These are phyloP conservation scores for Colletotrichum neosansevieriae DNA, from an alignment of 2,329 filamentous ascomycete genomes.

Conservation along the genomic window DNA sequence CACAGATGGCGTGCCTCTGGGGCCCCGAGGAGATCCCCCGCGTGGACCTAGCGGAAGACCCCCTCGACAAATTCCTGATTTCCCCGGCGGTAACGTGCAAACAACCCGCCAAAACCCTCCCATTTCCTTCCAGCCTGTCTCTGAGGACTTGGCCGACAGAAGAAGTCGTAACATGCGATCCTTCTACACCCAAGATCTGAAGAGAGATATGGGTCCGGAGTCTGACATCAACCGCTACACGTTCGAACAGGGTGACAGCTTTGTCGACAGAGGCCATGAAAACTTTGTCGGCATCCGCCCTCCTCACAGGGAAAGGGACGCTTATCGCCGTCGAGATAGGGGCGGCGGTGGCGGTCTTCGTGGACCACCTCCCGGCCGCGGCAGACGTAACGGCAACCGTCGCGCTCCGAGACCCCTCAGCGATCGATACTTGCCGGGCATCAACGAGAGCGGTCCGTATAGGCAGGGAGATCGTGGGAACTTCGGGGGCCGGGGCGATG, in stretches of 20 bases:
- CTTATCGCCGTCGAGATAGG: conserved; percentile 51
- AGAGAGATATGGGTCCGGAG: conserved; percentile 58
- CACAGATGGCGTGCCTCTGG: conserved; percentile 46
- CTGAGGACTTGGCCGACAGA: conserved; percentile 71
- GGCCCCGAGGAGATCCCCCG: conserved; percentile 53
- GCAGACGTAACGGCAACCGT: conserved; percentile 12
- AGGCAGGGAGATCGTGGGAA: conserved; percentile 43
- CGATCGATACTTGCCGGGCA: conserved; percentile 50
- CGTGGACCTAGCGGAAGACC: conserved; percentile 46
- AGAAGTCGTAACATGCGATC: conserved; percentile 70
- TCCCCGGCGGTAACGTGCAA: conserved; percentile 43
- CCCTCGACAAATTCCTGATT: conserved; percentile 39
- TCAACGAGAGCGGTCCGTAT: conserved; percentile 40
- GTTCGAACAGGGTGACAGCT: conserved; percentile 74
- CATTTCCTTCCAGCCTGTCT: conserved; percentile 68
- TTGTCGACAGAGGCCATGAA: conserved; percentile 81
- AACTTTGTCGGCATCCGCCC: conserved; percentile 74
- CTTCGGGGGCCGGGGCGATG: conserved; percentile 42
- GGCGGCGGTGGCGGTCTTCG: conserved; percentile 38
- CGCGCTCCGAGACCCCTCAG: conserved; percentile 45
- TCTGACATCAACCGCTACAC: conserved; percentile 75
- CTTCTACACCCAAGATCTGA: conserved; percentile 58
- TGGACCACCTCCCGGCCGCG: conserved; percentile 15
- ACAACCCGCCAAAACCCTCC: conserved; percentile 57
- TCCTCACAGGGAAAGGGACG: conserved; percentile 67